Conservation (phyloP, 352 stramenopile species). For the Phytophthora hibernalis region DNA sequence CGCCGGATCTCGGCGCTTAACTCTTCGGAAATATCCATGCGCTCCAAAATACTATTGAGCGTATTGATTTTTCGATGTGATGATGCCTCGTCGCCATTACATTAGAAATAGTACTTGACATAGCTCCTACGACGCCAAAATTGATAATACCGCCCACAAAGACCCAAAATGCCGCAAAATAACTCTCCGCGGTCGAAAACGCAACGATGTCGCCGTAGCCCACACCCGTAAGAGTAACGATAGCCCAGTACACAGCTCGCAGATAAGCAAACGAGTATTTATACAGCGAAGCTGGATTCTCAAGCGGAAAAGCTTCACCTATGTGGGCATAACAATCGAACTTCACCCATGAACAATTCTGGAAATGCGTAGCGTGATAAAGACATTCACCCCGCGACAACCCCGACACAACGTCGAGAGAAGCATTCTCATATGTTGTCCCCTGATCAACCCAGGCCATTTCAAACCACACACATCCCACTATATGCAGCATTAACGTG, state of each 20-base stretch:
- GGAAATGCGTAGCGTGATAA: conserved; percentile 56
- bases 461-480: conserved; percentile 75
- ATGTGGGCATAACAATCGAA: conserved; percentile 79
- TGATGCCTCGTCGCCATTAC: conserved; percentile 68
- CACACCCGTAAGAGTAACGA: conserved; percentile 77
- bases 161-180: conserved; percentile 79
- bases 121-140: conserved; percentile 80
- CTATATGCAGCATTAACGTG: conserved; percentile 61
- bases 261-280: conserved; percentile 69
- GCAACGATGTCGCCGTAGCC: conserved; percentile 82
- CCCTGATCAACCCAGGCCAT: conserved; percentile 46
- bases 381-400: conserved; percentile 48
- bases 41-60: conserved; percentile 74
- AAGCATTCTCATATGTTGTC: conserved; percentile 7
- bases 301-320: conserved; percentile 49
- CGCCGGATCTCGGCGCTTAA: conserved; percentile 75
- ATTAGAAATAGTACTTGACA: conserved; percentile 83
- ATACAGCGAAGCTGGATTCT: conserved; percentile 53
- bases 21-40: conserved; percentile 60
- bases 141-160: conserved; percentile 83
- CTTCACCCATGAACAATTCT: conserved; percentile 76
- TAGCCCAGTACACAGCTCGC: conserved; percentile 78
- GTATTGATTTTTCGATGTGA: conserved; percentile 79
- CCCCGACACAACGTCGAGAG: neutral
- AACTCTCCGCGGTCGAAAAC: conserved; percentile 77